phyloP scores from a whole-genome alignment of 2,329 filamentous ascomycete species.

The Claviceps monticola region DNA sequence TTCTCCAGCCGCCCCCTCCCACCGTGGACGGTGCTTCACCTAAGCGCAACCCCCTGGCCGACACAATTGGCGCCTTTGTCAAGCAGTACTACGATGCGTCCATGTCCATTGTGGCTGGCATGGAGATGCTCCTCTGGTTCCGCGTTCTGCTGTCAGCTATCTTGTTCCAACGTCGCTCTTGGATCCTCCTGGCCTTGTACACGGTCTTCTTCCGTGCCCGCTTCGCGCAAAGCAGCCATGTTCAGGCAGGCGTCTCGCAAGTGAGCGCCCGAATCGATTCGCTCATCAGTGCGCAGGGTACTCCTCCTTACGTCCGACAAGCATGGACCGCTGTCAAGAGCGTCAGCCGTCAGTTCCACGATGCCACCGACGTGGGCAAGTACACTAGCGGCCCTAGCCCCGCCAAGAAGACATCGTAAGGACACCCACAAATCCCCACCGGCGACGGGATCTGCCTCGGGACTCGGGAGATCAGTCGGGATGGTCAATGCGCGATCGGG shows the following conservation, averaged over 20 bases:
- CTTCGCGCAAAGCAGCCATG: slow-evolving; percentile 79
- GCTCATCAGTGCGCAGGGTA: slow-evolving; percentile 72
- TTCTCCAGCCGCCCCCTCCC: slow-evolving; percentile 54
- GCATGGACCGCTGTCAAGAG: slow-evolving; percentile 72
- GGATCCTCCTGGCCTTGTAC: slow-evolving; percentile 78
- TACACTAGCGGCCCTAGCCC: slow-evolving; percentile 47
- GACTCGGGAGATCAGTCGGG: neutral
- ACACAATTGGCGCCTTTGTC: slow-evolving; percentile 82
- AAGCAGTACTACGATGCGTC: slow-evolving; percentile 96
- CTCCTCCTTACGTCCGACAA: slow-evolving; percentile 64
- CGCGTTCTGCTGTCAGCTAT: slow-evolving; percentile 70
- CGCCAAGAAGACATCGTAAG: slow-evolving; percentile 33
- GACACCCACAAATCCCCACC: neutral
- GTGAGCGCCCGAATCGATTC: slow-evolving; percentile 66
- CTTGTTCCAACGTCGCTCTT: slow-evolving; percentile 79
- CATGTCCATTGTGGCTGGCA: slow-evolving; percentile 81
- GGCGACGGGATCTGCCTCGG: neutral
- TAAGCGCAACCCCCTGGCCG: slow-evolving; percentile 50
- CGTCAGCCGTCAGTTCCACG: slow-evolving; percentile 57
- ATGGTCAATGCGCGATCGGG: neutral
- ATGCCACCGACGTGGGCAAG: slow-evolving; percentile 63
- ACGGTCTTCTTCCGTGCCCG: slow-evolving; percentile 84
- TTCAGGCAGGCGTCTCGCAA: slow-evolving; percentile 68
- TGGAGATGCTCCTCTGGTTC: slow-evolving; percentile 80
- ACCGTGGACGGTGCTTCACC: slow-evolving; percentile 44